Conservation (phyloP, 192 early-diverging fungal genomes). For the Podila minutissima region DNA sequence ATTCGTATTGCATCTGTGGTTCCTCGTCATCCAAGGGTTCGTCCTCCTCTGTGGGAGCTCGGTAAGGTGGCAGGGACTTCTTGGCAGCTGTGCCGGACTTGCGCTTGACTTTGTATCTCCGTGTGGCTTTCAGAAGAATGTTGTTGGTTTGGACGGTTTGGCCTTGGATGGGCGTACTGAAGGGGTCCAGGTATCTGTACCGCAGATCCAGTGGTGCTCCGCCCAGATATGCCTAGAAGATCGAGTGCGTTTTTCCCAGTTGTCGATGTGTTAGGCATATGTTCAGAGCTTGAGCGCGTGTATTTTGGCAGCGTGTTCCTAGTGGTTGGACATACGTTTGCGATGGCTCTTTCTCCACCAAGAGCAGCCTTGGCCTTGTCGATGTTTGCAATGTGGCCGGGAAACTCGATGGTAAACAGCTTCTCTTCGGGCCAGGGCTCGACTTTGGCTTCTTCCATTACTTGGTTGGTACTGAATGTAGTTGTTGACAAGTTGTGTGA, state of each 20-base stretch:
- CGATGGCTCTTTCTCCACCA: conserved; percentile 36
- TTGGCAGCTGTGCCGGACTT: conserved; percentile 15
- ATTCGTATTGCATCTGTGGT: conserved; percentile 20
- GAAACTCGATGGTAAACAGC: conserved; percentile 42
- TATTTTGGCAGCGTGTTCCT: too few relatives aligned
- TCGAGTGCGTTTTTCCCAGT: too few relatives aligned
- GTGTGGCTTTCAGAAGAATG: conserved; percentile 32
- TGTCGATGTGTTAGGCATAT: background rate
- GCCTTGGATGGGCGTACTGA: conserved; percentile 41
- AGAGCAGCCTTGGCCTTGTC: conserved; percentile 27
- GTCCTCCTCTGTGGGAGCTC: conserved; percentile 35
- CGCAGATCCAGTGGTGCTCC: conserved; percentile 33
- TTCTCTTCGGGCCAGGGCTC: conserved; percentile 20
- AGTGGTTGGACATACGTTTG: conserved; percentile 15
- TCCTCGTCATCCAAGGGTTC: conserved; percentile 31
- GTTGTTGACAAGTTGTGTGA: background rate
- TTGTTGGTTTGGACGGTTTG: conserved; percentile 23
- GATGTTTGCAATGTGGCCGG: conserved; percentile 29
- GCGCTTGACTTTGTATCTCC: conserved; percentile 43
- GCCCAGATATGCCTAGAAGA: conserved; percentile 32
- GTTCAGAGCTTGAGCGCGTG: background rate
- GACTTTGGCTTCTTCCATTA: background rate
- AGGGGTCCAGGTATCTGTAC: conserved; percentile 32
- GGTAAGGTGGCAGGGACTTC: conserved; percentile 14
- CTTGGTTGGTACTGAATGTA: background rate